A percentile compares a stretch with the other conserved stretches of the same genome.
These are phyloP conservation scores for Paecilomyces fulvus DNA, from an alignment of 2,329 filamentous ascomycete genomes.

Conservation along the genomic window DNA sequence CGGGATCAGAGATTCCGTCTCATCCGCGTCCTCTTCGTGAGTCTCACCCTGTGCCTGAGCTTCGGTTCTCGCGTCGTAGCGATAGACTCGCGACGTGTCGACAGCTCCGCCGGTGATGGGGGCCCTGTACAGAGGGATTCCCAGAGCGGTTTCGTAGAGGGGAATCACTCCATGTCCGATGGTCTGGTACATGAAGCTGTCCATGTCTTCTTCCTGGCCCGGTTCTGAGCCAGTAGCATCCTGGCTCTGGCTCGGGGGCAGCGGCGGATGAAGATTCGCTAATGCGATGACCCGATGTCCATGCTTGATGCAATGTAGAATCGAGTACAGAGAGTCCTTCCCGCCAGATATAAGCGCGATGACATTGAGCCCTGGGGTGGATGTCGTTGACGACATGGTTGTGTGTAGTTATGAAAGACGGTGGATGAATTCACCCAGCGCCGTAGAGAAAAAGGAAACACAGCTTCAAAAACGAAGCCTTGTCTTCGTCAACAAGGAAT, in stretches of 20 bases:
- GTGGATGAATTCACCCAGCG: too few relatives aligned
- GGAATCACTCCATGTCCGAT: slow-evolving; percentile 83
- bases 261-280: slow-evolving; percentile 70
- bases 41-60: slow-evolving; percentile 1
- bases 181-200: slow-evolving; percentile 99
- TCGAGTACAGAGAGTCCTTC: slow-evolving; percentile 92
- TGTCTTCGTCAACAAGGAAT: too few relatives aligned
- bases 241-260: slow-evolving; percentile 4
- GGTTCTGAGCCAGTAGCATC: too few relatives aligned
- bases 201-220: slow-evolving; percentile 45
- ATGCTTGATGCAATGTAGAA: slow-evolving; percentile 80
- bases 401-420: too few relatives aligned
- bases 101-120: slow-evolving; percentile 64
- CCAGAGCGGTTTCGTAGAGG: slow-evolving; percentile 70
- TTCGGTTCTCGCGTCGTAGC: slow-evolving; percentile 12
- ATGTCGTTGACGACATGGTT: background rate
- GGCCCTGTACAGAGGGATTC: slow-evolving; percentile 74
- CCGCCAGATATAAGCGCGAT: slow-evolving; percentile 92
- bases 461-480: too few relatives aligned
- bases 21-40: background rate
- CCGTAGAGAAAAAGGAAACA: too few relatives aligned
- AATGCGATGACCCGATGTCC: slow-evolving; percentile 80
- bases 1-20: slow-evolving; percentile 72
- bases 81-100: slow-evolving; percentile 65
- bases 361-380: slow-evolving; percentile 49